Conservation (phyloP, 768 basidiomycete genomes). For the Hygrophoropsis aurantiaca region DNA sequence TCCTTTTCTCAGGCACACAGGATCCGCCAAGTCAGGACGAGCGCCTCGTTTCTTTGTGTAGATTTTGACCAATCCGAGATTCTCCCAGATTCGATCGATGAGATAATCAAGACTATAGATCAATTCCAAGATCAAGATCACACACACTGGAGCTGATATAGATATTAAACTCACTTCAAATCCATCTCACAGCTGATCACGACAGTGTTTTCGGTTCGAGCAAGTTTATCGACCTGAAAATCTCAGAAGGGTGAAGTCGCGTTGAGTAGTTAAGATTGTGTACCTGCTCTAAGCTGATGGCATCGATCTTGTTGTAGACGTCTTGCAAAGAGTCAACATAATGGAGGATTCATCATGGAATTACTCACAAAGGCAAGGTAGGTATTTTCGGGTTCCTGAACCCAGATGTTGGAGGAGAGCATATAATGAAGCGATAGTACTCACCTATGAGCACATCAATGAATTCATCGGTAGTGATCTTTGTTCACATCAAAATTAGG, state of each 20-base stretch:
- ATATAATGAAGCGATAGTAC: constrained; percentile 5
- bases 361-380: constrained; percentile 83
- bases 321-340: constrained; percentile 44
- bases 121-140: background rate
- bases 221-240: constrained; percentile 67
- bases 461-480: constrained; percentile 96
- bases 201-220: constrained; percentile 79
- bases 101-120: constrained; percentile 62
- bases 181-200: constrained; percentile 97
- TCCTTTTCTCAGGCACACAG: constrained; percentile 86
- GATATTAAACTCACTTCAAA: constrained; percentile 75
- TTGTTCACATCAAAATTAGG: no score
- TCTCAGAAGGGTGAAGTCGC: background rate
- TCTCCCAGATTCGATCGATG: constrained; percentile 76
- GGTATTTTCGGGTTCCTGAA: constrained; percentile 88
- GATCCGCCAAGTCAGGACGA: constrained; percentile 88
- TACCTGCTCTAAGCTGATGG: constrained; percentile 74
- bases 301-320: constrained; percentile 97
- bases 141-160: background rate
- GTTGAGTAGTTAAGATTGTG: background rate
- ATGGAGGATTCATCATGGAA: background rate
- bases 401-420: constrained; percentile 3
- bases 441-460: constrained; percentile 95
- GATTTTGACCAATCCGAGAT: constrained; percentile 81
- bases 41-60: constrained; percentile 98